Conservation (phyloP, 2,329 filamentous ascomycete genomes). For the Phaeosphaeria sp. region DNA sequence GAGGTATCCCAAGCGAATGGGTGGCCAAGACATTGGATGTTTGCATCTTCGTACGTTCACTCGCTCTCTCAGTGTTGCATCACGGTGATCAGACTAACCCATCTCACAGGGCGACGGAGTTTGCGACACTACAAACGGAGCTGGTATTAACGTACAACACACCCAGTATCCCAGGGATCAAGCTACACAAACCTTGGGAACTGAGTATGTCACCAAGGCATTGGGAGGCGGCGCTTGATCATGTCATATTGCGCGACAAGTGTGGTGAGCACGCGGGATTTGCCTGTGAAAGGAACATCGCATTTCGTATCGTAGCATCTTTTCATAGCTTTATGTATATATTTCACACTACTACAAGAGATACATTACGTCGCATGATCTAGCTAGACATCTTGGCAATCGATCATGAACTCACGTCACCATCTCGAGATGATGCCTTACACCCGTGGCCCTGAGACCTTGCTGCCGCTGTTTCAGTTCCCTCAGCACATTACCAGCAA, state of each 20-base stretch:
- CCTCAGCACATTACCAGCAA: no score
- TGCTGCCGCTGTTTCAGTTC: no score
- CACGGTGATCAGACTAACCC: background rate
- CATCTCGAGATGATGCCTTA: no score
- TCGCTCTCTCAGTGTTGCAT: background rate
- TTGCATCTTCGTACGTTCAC: constrained; percentile 38
- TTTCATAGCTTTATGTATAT: no score
- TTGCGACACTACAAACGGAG: constrained; percentile 43
- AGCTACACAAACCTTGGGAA: constrained; percentile 40
- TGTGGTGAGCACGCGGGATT: background rate
- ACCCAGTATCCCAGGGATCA: constrained; percentile 32
- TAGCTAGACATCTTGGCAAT: no score
- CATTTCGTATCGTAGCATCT: no score
- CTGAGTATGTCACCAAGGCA: background rate
- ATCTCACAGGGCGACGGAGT: constrained; percentile 41
- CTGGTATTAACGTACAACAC: constrained; percentile 40
- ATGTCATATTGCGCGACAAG: background rate
- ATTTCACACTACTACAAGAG: no score
- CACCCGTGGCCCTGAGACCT: no score
- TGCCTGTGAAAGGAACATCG: background rate
- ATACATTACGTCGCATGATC: no score
- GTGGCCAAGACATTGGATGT: constrained; percentile 46
- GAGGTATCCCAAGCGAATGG: constrained; percentile 39
- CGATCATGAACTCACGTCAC: no score
- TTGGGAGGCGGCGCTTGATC: background rate